Evolutionary conservation across 306 rosid genomes (phyloP), one percentile per base, ranked within the genome.

Genomic region (Alnus glutinosa): DNA sequence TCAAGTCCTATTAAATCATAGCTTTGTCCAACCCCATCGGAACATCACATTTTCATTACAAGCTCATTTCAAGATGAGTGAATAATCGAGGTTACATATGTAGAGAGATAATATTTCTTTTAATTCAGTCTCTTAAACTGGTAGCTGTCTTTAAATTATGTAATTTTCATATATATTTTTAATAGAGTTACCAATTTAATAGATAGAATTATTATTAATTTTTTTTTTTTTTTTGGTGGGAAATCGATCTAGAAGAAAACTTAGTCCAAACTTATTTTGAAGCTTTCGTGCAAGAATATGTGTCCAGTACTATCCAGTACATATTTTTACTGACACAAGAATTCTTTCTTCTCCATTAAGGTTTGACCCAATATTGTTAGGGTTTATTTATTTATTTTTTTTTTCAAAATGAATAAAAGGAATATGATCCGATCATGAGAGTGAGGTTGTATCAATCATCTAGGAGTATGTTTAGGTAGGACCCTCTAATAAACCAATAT

Each of bases 401-500:
- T 57, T 68, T 18, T 16, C 46, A 1, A 4, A 77, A 2, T 19
- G 32, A 58, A 58, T 58, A 16, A 10, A 67, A 39, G 5, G 5
- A 39, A 39, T 32, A 37, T 12, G 16, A 42, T 16, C 4, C 5
- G 64, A 71, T 63, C 68, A 58, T 52, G 76, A 37, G 68, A 71
- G 58, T 5, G 16, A 12, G 13, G 78, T 5, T 39, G 75, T 66
- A 67, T 39, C 64, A 71, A 71, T 71, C 52, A 36, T 62, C 16
- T 9, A 13, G 42, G 50, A 39, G 23, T 28, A 36, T 11, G n/a
- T 32, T 50, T 13, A 69, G 7, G 61, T 66, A 52, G 37, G 75
- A 19, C 71, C 79, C 59, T n/a, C 51, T 30, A 79, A 67, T 64
- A 75, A 69, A 55, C 62, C 39, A 18, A 48, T 58, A 12, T 44